Evolutionary conservation across 2,329 filamentous ascomycete species (phyloP).

Genomic region (Triangularia setosa): DNA sequence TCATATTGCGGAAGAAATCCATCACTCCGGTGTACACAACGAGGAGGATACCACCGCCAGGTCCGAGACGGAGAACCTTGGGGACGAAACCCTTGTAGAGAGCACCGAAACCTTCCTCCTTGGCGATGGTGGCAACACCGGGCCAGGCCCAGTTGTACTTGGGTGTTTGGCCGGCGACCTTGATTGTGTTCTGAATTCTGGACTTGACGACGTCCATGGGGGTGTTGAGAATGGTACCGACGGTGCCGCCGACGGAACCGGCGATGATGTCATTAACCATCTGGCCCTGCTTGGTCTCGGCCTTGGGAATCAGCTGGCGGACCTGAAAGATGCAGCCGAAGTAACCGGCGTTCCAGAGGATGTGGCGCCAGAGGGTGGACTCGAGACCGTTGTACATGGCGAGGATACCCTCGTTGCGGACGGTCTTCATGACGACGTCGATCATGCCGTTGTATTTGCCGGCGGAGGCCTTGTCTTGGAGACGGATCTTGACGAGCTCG

Average conservation of each 20-base stretch:
- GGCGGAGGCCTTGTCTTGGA: slow-evolving; percentile 92
- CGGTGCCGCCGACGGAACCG: slow-evolving; percentile 80
- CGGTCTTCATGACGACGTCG: slow-evolving; percentile 76
- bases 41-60: slow-evolving; percentile 67
- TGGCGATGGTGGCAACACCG: slow-evolving; percentile 77
- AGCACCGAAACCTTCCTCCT: slow-evolving; percentile 86
- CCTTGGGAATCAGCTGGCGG: slow-evolving; percentile 73
- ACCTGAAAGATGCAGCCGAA: slow-evolving; percentile 99
- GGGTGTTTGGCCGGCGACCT: slow-evolving; percentile 71
- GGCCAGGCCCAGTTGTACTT: slow-evolving; percentile 99
- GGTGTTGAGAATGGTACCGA: slow-evolving; percentile 88
- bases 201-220: slow-evolving; percentile 98
- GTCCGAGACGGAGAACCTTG: slow-evolving; percentile 79
- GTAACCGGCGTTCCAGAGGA: slow-evolving; percentile 87
- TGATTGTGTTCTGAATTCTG: slow-evolving; percentile 90
- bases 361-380: slow-evolving; percentile 91
- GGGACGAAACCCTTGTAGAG: slow-evolving; percentile 98
- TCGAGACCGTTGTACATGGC: slow-evolving; percentile 96
- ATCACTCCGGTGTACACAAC: slow-evolving; percentile 85
- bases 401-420: slow-evolving; percentile 76
- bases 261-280: slow-evolving; percentile 85
- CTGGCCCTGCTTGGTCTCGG: slow-evolving; percentile 75
- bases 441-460: slow-evolving; percentile 81
- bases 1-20: slow-evolving; percentile 81
- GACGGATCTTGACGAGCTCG: slow-evolving; percentile 95